Evolutionary conservation across 2,329 filamentous ascomycete species (phyloP).

Genomic region (Pyricularia pennisetigena): DNA sequence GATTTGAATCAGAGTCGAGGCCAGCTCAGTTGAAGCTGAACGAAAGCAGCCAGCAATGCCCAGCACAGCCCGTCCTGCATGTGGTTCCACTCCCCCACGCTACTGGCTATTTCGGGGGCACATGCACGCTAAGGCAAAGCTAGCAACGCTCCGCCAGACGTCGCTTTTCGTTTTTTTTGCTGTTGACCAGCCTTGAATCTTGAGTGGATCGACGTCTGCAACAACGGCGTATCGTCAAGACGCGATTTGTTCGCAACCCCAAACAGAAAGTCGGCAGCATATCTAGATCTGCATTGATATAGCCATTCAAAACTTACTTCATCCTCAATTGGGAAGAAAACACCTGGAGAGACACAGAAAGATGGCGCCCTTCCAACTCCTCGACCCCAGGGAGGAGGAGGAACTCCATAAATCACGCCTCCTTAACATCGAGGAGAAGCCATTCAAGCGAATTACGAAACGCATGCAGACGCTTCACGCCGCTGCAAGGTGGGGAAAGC

Average conservation of each 20-base stretch:
- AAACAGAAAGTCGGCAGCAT: background rate
- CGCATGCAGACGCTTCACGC: slow-evolving; percentile 62
- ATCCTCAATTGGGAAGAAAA: background rate
- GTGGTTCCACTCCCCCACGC: background rate
- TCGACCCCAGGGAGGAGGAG: slow-evolving; percentile 69
- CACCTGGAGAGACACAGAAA: background rate
- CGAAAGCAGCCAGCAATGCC: background rate
- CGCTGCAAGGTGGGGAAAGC: slow-evolving; percentile 30
- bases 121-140: background rate
- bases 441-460: slow-evolving; percentile 81
- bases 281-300: background rate
- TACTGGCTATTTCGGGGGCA: background rate
- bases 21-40: background rate
- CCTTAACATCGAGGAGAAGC: slow-evolving; percentile 82
- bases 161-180: background rate
- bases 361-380: slow-evolving; percentile 49
- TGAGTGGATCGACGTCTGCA: background rate
- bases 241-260: background rate
- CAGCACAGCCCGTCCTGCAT: background rate
- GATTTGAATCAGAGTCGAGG: background rate
- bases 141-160: background rate
- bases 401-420: slow-evolving; percentile 79
- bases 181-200: background rate
- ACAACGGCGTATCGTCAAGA: background rate
- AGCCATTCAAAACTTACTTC: background rate